A percentile compares a stretch with the other conserved stretches of the same genome.
These are phyloP conservation scores for Apiosordaria backusii DNA, from an alignment of 495 filamentous ascomycete species.

Conservation along the genomic window DNA sequence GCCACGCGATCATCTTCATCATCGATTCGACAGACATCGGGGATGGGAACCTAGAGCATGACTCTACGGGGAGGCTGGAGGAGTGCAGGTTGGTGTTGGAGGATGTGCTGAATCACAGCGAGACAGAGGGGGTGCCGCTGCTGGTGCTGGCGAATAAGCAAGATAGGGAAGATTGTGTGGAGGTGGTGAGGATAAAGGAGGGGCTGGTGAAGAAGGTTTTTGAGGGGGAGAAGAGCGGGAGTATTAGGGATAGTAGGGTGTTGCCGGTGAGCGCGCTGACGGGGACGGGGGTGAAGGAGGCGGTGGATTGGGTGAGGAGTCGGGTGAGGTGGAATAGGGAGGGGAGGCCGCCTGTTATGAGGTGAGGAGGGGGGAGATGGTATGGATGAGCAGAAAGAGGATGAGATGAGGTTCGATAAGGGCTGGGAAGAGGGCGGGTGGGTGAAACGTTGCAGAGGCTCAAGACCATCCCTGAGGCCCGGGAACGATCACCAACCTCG, in stretches of 20 bases:
- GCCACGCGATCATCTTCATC: slow-evolving; percentile 95
- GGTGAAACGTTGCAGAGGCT: too few species aligned
- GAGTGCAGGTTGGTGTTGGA: slow-evolving; percentile 89
- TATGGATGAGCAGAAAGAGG: neutral
- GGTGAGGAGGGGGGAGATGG: slow-evolving; percentile 44
- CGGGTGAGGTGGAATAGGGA: slow-evolving; percentile 97
- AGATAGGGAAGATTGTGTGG: slow-evolving; percentile 93
- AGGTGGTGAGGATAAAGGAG: slow-evolving; percentile 96
- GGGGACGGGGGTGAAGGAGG: slow-evolving; percentile 87
- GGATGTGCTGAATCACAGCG: slow-evolving; percentile 75
- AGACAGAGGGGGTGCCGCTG: slow-evolving; percentile 86
- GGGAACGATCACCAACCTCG: too few species aligned
- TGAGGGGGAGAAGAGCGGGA: slow-evolving; percentile 82
- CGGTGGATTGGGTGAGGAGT: slow-evolving; percentile 90
- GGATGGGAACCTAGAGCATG: slow-evolving; percentile 62
- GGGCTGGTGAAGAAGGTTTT: slow-evolving; percentile 90
- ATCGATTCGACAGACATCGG: slow-evolving; percentile 92
- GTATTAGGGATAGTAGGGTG: slow-evolving; percentile 83
- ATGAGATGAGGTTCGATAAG: too few species aligned
- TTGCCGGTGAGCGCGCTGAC: slow-evolving; percentile 87
- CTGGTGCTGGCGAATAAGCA: slow-evolving; percentile 96
- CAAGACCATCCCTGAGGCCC: too few species aligned
- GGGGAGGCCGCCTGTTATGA: slow-evolving; percentile 85
- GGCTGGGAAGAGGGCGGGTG: too few species aligned
- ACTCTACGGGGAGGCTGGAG: slow-evolving; percentile 63